Base-by-base conservation (phyloP, 176 grass and related monocot genomes). In the Oryza punctata region DNA sequence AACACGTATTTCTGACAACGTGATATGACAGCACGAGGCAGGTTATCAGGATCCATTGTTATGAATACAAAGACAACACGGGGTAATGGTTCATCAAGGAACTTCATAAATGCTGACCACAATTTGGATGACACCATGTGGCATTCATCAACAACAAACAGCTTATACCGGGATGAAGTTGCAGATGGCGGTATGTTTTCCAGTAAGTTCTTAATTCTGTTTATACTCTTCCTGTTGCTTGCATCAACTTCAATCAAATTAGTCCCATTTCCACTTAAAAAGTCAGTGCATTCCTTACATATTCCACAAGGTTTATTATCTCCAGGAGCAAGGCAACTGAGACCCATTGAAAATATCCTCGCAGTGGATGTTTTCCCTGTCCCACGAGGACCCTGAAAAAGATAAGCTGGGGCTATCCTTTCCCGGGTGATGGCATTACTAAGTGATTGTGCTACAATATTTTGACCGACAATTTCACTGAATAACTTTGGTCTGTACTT, bases 331-430 rank as follows among this genome's bases (percentile, higher is more conserved):
- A 85, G 75, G 79, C 92, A 97, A 84, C 79, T 89, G 66, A 97
- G 63, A 52, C 92, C 88, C 57, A 90, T 77, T 66, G 94, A 73
- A 85, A 92, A 94, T 88, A 97, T 88, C 65, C 90, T 87, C 25
- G 94, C 92, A 13, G 83, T 73, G n/a, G 90, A 89, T 79, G 94
- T 94, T 88, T 97, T 97, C 68, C 94, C 92, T 63, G 94, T 97
- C 70, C 94, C 94, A 78, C 92, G 92, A 63, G 92, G 94, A 78
- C 94, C 94, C 84, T 97, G 90, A 87, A 97, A 92, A 79, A 97
- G 84, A 88, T 97, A 97, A 59, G 94, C 90, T 61, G 90, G 88
- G 44, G 94, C 92, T 77, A 97, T 85, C 76, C 91, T 97, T 50
- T 91, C 90, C 77, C 78, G 92, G 71, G 76, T 69, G 78, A 92